Evolutionary conservation across 1,284 basidiomycete species (phyloP).

Genomic region (Ceratobasidium sp.): DNA sequence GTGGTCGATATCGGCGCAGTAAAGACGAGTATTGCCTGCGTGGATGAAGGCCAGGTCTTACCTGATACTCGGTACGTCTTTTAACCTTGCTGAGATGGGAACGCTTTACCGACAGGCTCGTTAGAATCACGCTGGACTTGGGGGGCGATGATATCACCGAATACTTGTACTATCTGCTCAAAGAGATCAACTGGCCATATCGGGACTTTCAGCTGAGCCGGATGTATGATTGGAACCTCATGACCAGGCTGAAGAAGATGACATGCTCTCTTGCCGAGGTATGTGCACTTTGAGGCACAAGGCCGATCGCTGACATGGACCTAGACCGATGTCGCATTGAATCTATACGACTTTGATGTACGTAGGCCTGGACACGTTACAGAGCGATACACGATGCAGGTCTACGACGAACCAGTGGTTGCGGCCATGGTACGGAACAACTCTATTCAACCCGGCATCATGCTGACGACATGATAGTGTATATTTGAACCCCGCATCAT

Average conservation of each 20-base stretch:
- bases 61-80: slow-evolving; percentile 79
- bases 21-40: slow-evolving; percentile 86
- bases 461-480: slow-evolving; percentile 58
- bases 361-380: slow-evolving; percentile 77
- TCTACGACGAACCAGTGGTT: slow-evolving; percentile 95
- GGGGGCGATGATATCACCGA: slow-evolving; percentile 94
- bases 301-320: neutral
- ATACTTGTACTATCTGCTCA: slow-evolving; percentile 82
- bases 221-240: slow-evolving; percentile 84
- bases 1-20: slow-evolving; percentile 94
- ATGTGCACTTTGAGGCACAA: slow-evolving; percentile 41
- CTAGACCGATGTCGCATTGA: slow-evolving; percentile 84
- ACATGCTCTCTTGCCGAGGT: slow-evolving; percentile 88
- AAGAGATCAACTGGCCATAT: slow-evolving; percentile 88
- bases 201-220: slow-evolving; percentile 76
- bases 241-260: slow-evolving; percentile 86
- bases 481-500: slow-evolving; percentile 93
- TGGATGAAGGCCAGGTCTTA: slow-evolving; percentile 92
- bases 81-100: neutral
- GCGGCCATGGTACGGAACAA: slow-evolving; percentile 79
- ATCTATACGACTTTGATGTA: slow-evolving; percentile 88
- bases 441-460: neutral
- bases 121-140: slow-evolving; percentile 78
- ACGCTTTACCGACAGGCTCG: neutral
- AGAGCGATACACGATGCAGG: slow-evolving; percentile 87